Base-by-base conservation (phyloP, 495 filamentous ascomycete genomes). In the Evernia prunastri region DNA sequence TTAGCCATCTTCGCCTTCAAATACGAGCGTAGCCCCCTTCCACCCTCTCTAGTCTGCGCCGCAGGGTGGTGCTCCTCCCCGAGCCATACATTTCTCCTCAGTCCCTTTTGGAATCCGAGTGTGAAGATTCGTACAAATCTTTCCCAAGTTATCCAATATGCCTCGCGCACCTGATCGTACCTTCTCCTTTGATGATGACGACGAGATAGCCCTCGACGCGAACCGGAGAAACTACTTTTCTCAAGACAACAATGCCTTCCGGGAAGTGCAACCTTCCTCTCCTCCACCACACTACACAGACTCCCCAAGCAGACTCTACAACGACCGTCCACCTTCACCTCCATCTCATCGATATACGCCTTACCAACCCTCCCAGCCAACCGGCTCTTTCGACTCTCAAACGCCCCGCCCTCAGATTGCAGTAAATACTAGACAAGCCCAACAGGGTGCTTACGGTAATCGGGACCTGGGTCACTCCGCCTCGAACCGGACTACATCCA, bases 401-500 rank as follows among this genome's bases (percentile, higher is more conserved):
- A 43, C 63, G 42, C 42, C 42, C 15, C 60, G 56, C 54, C 64
- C 58, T 20, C 43, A 43, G 31, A 45, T 61, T 40, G 54, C 58
- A 39, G 23, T 61, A 1, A 63, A 56, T 49, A 59, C 63, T 25
- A 43, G 67, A 37, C 65, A 71, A 42, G 56, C 64, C 13, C 61
- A 63, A 60, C 54, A 68, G 36, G 49, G 63, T 37, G 35, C 64
- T 58, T 56, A 67, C 54, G 63, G 69, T 61, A 61, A 58, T 42
- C 69, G 61, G 27, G 67, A 66, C 49, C 63, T 73, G 33, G 72
- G 59, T 56, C 63, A 72, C 51, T 68, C 72, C 49, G 67, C 61
- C 15, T 71, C 70, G 9, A 66, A 66, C 45, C 72, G 74, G 12
- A 78, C 78, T 56, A 76, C 76, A 63, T 82, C 79, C 58, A 86